These are phyloP conservation scores for Cercospora beticola DNA, from an alignment of 2,329 filamentous ascomycete species.

Conservation along the genomic window DNA sequence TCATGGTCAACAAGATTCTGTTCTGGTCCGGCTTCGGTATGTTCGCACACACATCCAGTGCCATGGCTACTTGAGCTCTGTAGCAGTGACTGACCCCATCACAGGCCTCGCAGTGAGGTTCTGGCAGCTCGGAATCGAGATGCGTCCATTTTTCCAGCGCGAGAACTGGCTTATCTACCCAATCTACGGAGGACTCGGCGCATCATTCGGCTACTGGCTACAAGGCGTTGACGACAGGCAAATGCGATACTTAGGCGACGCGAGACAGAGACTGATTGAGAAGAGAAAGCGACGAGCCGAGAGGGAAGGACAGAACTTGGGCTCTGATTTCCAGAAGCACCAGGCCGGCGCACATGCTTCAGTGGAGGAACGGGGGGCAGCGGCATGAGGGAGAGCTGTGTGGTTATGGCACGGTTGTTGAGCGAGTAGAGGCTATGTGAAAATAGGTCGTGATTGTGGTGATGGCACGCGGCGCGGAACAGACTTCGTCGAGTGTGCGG, in stretches of 20 bases:
- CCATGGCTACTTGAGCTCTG: neutral
- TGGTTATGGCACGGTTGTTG: neutral
- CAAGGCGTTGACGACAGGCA: constrained; percentile 85
- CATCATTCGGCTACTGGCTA: constrained; percentile 95
- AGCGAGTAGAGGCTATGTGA: neutral
- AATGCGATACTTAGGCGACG: constrained; percentile 70
- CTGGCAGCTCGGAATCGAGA: constrained; percentile 98
- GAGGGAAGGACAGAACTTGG: constrained; percentile 51
- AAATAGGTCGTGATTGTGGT: neutral
- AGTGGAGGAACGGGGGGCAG: constrained; percentile 9
- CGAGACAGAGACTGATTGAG: constrained; percentile 78
- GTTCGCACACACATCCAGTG: constrained; percentile 4
- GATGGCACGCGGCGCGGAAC: neutral
- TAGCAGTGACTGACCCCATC: constrained; percentile 10
- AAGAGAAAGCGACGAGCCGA: constrained; percentile 80
- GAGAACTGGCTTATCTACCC: constrained; percentile 89
- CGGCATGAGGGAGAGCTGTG: neutral
- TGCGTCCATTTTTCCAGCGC: constrained; percentile 88
- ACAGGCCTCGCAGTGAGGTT: constrained; percentile 85
- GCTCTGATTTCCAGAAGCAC: constrained; percentile 35
- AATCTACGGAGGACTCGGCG: constrained; percentile 79
- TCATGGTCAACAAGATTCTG: constrained; percentile 61
- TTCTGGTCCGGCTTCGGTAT: constrained; percentile 92
- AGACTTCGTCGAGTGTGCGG: neutral
- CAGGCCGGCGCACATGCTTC: constrained; percentile 30